Evolutionary conservation across 2,329 filamentous ascomycete genomes (phyloP).

Genomic region (Periglandula ipomoeae): DNA sequence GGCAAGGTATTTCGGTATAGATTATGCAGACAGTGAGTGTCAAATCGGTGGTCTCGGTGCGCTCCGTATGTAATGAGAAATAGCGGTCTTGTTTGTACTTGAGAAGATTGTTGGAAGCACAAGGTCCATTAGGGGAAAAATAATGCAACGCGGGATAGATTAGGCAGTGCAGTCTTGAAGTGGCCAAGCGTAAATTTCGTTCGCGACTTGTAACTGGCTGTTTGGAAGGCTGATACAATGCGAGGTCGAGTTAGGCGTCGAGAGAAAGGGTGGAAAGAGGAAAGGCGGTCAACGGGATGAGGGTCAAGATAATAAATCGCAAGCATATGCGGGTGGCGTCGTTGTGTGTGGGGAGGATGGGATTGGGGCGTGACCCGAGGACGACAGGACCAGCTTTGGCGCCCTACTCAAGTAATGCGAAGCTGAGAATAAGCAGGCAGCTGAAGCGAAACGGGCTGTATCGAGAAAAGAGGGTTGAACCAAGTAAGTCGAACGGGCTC

Average conservation of each 20-base stretch:
- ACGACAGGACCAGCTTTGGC: neutral
- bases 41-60: slow-evolving; percentile 4
- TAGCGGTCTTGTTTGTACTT: neutral
- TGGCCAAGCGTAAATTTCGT: neutral
- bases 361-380: slow-evolving; percentile 1
- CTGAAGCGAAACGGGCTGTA: too few relatives aligned
- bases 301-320: slow-evolving; percentile 1
- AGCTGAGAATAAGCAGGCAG: too few relatives aligned
- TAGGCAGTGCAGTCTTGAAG: neutral
- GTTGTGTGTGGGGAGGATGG: neutral
- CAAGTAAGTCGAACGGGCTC: too few relatives aligned
- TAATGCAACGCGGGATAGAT: neutral
- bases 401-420: neutral
- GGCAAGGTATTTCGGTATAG: neutral
- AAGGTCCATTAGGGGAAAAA: slow-evolving; percentile 6
- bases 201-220: neutral
- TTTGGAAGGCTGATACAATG: neutral
- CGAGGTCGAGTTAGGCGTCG: neutral
- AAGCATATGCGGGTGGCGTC: neutral
- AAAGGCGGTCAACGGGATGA: slow-evolving; percentile 1
- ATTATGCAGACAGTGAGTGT: neutral
- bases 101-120: neutral
- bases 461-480: too few relatives aligned
- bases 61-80: neutral
- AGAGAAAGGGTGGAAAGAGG: neutral